Conservation (phyloP, 495 filamentous ascomycete genomes). For the Aspergillus taichungensis region DNA sequence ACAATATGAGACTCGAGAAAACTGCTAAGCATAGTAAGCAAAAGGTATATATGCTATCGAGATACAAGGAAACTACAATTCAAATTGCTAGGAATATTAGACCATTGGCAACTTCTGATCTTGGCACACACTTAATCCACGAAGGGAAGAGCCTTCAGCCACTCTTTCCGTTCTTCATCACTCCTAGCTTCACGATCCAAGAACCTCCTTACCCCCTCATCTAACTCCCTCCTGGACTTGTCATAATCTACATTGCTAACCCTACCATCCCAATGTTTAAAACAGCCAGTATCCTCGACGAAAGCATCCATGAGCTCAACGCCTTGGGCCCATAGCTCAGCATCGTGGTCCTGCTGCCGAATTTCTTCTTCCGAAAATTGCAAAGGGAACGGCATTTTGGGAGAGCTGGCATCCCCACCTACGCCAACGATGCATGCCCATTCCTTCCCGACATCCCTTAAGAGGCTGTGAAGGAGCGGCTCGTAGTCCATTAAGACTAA, state of each 20-base stretch:
- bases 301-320: slow-evolving; percentile 19
- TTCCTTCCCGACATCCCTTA: slow-evolving; percentile 17
- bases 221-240: slow-evolving; percentile 13
- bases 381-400: slow-evolving; percentile 12
- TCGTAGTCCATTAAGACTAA: slow-evolving; percentile 20
- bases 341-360: slow-evolving; percentile 12
- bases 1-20: no score
- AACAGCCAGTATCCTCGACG: slow-evolving; percentile 16
- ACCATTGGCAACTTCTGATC: slow-evolving; percentile 3
- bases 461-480: slow-evolving; percentile 13
- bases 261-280: slow-evolving; percentile 21
- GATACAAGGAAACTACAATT: no score
- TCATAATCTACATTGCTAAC: slow-evolving; percentile 16
- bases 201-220: slow-evolving; percentile 16
- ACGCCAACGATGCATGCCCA: slow-evolving; percentile 10
- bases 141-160: slow-evolving; percentile 15
- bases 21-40: no score
- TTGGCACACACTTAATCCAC: slow-evolving; percentile 10
- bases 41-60: no score
- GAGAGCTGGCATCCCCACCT: slow-evolving; percentile 5
- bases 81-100: neutral
- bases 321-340: slow-evolving; percentile 18
- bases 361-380: slow-evolving; percentile 12
- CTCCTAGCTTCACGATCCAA: slow-evolving; percentile 17
- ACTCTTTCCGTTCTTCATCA: slow-evolving; percentile 14